Conservation (phyloP, 129 eudicot genomes). For the Scalesia atractyloides region DNA sequence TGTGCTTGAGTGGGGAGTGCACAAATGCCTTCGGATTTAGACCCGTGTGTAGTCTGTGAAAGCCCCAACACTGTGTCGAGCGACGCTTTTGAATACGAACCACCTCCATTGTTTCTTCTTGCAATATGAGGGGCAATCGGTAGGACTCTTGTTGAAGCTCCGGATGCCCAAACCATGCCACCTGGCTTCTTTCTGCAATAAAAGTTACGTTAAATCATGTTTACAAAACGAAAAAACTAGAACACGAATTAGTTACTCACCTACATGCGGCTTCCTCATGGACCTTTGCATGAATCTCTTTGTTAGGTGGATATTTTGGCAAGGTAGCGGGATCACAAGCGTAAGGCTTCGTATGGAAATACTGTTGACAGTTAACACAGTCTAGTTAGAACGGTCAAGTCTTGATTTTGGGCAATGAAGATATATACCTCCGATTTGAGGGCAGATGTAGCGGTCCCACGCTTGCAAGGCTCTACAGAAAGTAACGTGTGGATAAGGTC, state of each 20-base stretch:
- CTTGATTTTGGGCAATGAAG: not conserved
- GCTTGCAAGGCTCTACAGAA: slow-evolving; percentile 66
- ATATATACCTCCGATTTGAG: slow-evolving; percentile 60
- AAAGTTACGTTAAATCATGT: slow-evolving; percentile 9
- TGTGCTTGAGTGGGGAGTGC: slow-evolving; percentile 48
- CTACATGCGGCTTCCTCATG: slow-evolving; percentile 59
- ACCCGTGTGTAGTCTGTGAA: slow-evolving; percentile 48
- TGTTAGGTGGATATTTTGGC: slow-evolving; percentile 83
- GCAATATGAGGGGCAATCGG: slow-evolving; percentile 29
- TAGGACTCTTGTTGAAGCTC: slow-evolving; percentile 47
- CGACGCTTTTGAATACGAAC: slow-evolving; percentile 33
- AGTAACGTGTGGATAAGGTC: slow-evolving; percentile 65
- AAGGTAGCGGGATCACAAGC: slow-evolving; percentile 82
- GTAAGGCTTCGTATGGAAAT: slow-evolving; percentile 62
- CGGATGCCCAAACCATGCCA: slow-evolving; percentile 36
- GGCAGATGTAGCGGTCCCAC: slow-evolving; percentile 75
- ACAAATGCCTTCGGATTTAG: slow-evolving; percentile 48
- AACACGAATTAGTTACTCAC: slow-evolving; percentile 35
- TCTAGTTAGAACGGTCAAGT: not conserved
- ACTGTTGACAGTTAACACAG: slow-evolving; percentile 46
- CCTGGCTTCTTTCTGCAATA: slow-evolving; percentile 58
- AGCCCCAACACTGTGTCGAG: slow-evolving; percentile 46
- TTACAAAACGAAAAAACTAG: not conserved
- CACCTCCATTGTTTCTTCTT: slow-evolving; percentile 30
- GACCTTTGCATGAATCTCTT: slow-evolving; percentile 68